Evolutionary conservation across 2,329 filamentous ascomycete genomes (phyloP).

Genomic region (Apiospora rasikravindrae): DNA sequence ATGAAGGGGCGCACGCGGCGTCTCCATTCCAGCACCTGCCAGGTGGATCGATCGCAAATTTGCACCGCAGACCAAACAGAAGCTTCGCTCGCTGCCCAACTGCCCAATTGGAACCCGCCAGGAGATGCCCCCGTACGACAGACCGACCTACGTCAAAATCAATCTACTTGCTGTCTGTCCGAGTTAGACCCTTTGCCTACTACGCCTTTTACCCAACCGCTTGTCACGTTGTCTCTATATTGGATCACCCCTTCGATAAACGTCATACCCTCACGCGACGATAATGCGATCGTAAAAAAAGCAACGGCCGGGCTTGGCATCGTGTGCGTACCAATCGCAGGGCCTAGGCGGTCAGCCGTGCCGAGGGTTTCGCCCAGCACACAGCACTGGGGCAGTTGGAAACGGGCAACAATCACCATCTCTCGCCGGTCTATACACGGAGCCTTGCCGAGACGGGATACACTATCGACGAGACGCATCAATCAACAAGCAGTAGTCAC

Average conservation of each 20-base stretch:
- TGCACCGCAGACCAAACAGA: background rate
- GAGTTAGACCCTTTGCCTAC: background rate
- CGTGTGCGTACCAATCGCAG: background rate
- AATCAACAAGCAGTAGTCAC: background rate
- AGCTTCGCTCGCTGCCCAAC: background rate
- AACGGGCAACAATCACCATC: background rate
- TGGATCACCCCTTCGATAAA: background rate
- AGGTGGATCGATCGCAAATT: background rate
- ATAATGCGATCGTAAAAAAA: background rate
- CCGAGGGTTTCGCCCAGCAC: background rate
- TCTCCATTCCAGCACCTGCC: background rate
- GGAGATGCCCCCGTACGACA: background rate
- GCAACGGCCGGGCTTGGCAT: slow-evolving; percentile 11
- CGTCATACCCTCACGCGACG: background rate
- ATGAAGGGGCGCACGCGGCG: background rate
- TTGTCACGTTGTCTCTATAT: background rate
- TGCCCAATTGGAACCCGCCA: background rate
- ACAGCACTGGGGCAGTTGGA: background rate
- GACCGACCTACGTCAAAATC: background rate
- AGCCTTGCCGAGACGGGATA: background rate
- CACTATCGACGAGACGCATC: no score
- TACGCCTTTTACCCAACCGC: background rate
- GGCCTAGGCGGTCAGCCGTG: background rate
- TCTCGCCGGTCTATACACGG: background rate
- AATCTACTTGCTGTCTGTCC: background rate